These are phyloP conservation scores for Dryadomyces quercus-mongolicae DNA, from an alignment of 2,329 filamentous ascomycete species.

Conservation along the genomic window DNA sequence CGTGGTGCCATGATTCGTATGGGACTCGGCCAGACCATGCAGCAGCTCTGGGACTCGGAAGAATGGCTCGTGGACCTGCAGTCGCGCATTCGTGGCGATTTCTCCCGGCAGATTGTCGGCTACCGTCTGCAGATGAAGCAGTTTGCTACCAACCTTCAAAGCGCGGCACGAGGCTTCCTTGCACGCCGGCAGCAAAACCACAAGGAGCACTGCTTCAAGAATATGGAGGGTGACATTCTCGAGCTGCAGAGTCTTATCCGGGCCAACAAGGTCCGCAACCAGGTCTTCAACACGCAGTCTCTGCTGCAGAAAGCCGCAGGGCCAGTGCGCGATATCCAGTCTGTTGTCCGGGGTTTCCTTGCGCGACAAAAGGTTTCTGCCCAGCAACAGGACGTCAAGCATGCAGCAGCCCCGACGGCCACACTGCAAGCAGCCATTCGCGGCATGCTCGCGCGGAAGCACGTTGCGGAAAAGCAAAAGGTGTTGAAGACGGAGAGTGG, in stretches of 20 bases:
- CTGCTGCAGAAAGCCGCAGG: conserved; percentile 51
- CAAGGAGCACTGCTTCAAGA: conserved; percentile 56
- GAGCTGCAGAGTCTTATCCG: conserved; percentile 73
- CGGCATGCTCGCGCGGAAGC: conserved; percentile 50
- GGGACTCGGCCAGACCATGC: conserved; percentile 71
- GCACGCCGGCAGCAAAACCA: conserved; percentile 50
- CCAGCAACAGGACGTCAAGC: conserved; percentile 43
- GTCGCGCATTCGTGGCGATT: conserved; percentile 76
- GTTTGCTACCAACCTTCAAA: conserved; percentile 73
- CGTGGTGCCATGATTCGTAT: conserved; percentile 70
- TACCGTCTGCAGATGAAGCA: conserved; percentile 74
- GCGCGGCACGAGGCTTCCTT: conserved; percentile 62
- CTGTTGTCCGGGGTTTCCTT: conserved; percentile 35
- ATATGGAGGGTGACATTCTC: conserved; percentile 58
- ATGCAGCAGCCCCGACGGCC: conserved; percentile 38
- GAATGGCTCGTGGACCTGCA: conserved; percentile 70
- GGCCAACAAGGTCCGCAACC: conserved; percentile 50
- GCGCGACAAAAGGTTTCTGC: conserved; percentile 41
- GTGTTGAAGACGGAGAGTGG: conserved; percentile 37
- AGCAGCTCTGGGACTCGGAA: conserved; percentile 79
- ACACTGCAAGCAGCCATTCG: conserved; percentile 55
- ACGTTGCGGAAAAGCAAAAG: conserved; percentile 39
- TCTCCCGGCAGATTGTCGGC: conserved; percentile 66
- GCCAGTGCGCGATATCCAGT: conserved; percentile 54
- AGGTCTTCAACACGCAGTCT: conserved; percentile 42